phyloP scores from a whole-genome alignment of 306 rosid genomes.

The Medicago lupulina region DNA sequence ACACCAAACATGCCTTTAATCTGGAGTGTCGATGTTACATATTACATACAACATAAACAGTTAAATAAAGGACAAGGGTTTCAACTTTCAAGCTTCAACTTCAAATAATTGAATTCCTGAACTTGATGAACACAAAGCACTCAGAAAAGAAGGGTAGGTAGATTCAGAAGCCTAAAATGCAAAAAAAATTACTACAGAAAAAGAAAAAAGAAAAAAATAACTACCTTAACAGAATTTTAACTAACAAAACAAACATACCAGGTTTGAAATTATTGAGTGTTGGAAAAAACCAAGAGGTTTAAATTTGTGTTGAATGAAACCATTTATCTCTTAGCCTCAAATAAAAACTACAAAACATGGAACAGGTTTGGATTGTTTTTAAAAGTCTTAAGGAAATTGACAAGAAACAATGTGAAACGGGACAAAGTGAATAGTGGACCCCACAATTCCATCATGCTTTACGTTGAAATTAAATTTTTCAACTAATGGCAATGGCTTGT shows the following conservation, averaged over 20 bases:
- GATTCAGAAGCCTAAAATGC: constrained; percentile 23
- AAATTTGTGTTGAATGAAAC: constrained; percentile 19
- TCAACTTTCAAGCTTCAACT: constrained; percentile 31
- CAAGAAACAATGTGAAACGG: constrained; percentile 15
- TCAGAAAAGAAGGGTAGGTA: not conserved
- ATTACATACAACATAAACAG: not conserved
- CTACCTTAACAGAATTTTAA: constrained; percentile 12
- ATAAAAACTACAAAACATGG: not conserved
- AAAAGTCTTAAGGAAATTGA: not conserved
- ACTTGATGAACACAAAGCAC: not conserved
- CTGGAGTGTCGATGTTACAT: not conserved
- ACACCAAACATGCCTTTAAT: not conserved
- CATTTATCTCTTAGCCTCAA: not conserved
- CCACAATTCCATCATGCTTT: not conserved
- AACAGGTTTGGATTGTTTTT: not conserved
- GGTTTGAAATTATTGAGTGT: constrained; percentile 25
- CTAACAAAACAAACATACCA: constrained; percentile 23
- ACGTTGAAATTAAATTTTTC: not conserved
- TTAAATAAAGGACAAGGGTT: constrained; percentile 19
- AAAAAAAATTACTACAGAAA: not conserved
- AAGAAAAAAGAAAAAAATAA: not conserved
- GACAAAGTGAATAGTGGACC: constrained; percentile 21
- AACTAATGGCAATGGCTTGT: not conserved
- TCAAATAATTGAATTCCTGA: constrained; percentile 30
- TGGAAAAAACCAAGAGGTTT: not conserved